Conservation (phyloP, 257 asterid species). For the Haberlea rhodopensis region DNA sequence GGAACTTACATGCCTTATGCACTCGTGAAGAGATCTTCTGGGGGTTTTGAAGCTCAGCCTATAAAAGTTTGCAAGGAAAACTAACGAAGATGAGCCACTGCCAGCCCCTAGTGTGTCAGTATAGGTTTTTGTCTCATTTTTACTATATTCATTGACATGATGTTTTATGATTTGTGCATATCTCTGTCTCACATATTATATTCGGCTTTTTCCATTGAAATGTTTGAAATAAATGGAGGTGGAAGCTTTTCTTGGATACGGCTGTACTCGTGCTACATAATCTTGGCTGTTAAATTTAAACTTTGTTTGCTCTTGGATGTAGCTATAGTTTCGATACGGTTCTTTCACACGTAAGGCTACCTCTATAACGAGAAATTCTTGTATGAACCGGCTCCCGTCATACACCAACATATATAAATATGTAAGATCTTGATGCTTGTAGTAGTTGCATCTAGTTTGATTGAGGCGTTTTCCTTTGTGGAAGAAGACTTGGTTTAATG, state of each 20-base stretch:
- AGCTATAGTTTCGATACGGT: not conserved
- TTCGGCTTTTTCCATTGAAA: not conserved
- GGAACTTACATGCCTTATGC: constrained; percentile 70
- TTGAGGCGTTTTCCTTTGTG: not conserved
- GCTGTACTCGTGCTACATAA: not conserved
- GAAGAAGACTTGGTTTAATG: not conserved
- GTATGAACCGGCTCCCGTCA: too few relatives aligned
- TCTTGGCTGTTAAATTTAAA: not conserved
- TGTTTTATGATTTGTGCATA: not conserved
- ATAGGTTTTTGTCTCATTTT: not conserved
- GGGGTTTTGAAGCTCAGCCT: constrained; percentile 83
- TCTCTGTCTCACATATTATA: not conserved
- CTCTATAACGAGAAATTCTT: not conserved
- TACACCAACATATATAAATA: too few relatives aligned
- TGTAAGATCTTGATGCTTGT: too few relatives aligned
- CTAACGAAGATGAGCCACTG: not conserved
- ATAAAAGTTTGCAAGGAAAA: constrained; percentile 33
- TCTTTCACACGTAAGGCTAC: not conserved
- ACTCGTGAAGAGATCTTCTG: constrained; percentile 62
- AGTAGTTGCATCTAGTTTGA: too few relatives aligned
- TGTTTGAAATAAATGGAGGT: not conserved
- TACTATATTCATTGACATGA: not conserved
- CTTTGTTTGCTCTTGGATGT: too few relatives aligned
- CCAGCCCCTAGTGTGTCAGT: not conserved
- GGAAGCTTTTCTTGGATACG: not conserved